These are phyloP conservation scores for Naematelia encephala DNA, from an alignment of 768 basidiomycete genomes.

Conservation along the genomic window DNA sequence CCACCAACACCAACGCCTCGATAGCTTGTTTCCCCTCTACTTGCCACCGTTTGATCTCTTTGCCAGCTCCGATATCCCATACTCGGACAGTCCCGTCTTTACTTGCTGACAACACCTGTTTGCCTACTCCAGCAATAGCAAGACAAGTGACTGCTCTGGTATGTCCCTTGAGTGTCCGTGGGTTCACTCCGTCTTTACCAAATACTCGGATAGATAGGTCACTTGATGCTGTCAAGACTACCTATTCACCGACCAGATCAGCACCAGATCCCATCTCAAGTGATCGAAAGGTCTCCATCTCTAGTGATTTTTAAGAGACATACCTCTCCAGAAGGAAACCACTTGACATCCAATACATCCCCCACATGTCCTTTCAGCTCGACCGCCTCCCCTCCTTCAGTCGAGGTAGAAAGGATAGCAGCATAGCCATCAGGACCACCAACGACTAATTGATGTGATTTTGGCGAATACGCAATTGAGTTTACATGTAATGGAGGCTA, in stretches of 20 bases:
- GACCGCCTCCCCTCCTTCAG: constrained; percentile 17
- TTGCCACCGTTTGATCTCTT: constrained; percentile 56
- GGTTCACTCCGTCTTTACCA: constrained; percentile 58
- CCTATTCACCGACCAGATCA: constrained; percentile 48
- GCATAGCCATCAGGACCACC: constrained; percentile 49
- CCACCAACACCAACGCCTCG: constrained; percentile 24
- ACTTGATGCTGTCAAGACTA: constrained; percentile 65
- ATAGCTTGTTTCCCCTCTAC: constrained; percentile 46
- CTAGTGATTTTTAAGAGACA: constrained; percentile 1
- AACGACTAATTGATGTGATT: constrained; percentile 30
- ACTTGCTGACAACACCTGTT: constrained; percentile 64
- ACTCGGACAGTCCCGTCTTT: constrained; percentile 67
- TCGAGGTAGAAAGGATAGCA: constrained; percentile 24
- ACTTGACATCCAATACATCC: constrained; percentile 47
- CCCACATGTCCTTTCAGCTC: constrained; percentile 51
- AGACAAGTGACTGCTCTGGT: constrained; percentile 63
- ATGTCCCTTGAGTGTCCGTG: constrained; percentile 65
- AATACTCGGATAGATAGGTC: constrained; percentile 68
- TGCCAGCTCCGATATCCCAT: constrained; percentile 66
- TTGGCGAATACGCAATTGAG: constrained; percentile 36
- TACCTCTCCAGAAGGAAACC: constrained; percentile 50
- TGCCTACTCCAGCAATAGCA: constrained; percentile 64
- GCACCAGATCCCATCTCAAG: background rate
- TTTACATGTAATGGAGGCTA: constrained; percentile 46
- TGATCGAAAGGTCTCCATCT: background rate